Conservation (phyloP, 2,329 filamentous ascomycete genomes). For the Lithohypha guttulata region DNA sequence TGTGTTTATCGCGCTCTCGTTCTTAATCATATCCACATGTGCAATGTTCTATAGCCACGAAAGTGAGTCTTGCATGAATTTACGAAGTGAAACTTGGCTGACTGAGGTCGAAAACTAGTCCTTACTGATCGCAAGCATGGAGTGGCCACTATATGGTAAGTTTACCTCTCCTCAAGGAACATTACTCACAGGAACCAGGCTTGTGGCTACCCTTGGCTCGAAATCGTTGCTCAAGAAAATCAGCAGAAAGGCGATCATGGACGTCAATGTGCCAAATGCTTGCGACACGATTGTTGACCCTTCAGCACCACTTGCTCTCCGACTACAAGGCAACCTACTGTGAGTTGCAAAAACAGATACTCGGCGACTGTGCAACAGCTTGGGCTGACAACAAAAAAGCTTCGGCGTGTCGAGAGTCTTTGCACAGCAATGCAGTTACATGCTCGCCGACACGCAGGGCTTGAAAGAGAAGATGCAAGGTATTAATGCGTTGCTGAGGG, state of each 20-base stretch:
- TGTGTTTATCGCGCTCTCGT: no score
- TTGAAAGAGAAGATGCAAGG: slow-evolving; percentile 62
- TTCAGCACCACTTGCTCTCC: slow-evolving; percentile 76
- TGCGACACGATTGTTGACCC: slow-evolving; percentile 81
- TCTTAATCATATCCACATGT: no score
- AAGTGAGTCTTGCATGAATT: slow-evolving; percentile 42
- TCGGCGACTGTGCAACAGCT: background rate
- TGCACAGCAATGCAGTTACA: slow-evolving; percentile 74
- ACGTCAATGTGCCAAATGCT: slow-evolving; percentile 76
- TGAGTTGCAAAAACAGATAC: slow-evolving; percentile 27
- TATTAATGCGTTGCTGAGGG: slow-evolving; percentile 49
- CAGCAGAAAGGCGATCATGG: slow-evolving; percentile 73
- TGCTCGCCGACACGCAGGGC: slow-evolving; percentile 68
- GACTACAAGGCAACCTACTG: slow-evolving; percentile 81
- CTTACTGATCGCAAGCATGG: slow-evolving; percentile 81
- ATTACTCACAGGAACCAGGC: slow-evolving; percentile 45
- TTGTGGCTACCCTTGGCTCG: slow-evolving; percentile 76
- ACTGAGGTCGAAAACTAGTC: slow-evolving; percentile 37
- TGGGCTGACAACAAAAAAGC: slow-evolving; percentile 28
- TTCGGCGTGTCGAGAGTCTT: slow-evolving; percentile 80
- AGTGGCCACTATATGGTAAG: slow-evolving; percentile 86
- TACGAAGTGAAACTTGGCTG: background rate
- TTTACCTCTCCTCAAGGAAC: slow-evolving; percentile 4
- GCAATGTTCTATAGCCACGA: slow-evolving; percentile 93
- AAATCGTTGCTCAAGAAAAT: slow-evolving; percentile 62